Evolutionary conservation across 2,329 filamentous ascomycete genomes (phyloP).

Genomic region (Alternaria burnsii): DNA sequence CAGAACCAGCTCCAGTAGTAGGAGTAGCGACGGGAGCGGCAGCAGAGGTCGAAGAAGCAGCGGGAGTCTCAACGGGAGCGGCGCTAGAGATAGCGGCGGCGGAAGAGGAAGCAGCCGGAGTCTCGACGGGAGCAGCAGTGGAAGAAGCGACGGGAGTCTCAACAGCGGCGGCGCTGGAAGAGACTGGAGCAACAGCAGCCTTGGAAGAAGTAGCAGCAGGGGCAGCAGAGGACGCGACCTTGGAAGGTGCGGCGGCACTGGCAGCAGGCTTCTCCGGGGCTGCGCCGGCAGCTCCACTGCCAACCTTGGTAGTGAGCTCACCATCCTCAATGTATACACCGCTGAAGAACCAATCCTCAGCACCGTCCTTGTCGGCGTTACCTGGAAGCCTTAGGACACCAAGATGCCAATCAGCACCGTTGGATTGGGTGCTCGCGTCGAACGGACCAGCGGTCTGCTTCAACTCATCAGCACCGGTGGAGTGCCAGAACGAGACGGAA

Average conservation of each 20-base stretch:
- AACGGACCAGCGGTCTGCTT: slow-evolving; percentile 68
- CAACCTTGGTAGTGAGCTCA: slow-evolving; percentile 45
- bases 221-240: not conserved
- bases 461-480: slow-evolving; percentile 67
- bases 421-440: slow-evolving; percentile 67
- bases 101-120: slow-evolving; percentile 15
- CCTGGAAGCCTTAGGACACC: slow-evolving; percentile 72
- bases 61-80: slow-evolving; percentile 7
- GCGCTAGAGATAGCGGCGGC: slow-evolving; percentile 7
- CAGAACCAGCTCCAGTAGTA: slow-evolving; percentile 22
- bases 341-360: slow-evolving; percentile 76
- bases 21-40: slow-evolving; percentile 16
- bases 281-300: slow-evolving; percentile 25
- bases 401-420: slow-evolving; percentile 77
- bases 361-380: slow-evolving; percentile 59
- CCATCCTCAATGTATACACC: slow-evolving; percentile 75
- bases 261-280: slow-evolving; percentile 7
- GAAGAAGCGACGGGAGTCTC: slow-evolving; percentile 4
- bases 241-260: not conserved
- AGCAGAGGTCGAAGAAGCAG: slow-evolving; percentile 17
- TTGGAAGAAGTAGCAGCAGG: slow-evolving; percentile 2
- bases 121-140: not conserved
- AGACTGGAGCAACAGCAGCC: not conserved
- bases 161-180: not conserved
- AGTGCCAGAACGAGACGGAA: slow-evolving; percentile 75